A percentile compares a stretch with the other conserved stretches of the same genome.
These are phyloP conservation scores for Hysterium pulicare DNA, from an alignment of 2,329 filamentous ascomycete species.

Conservation along the genomic window DNA sequence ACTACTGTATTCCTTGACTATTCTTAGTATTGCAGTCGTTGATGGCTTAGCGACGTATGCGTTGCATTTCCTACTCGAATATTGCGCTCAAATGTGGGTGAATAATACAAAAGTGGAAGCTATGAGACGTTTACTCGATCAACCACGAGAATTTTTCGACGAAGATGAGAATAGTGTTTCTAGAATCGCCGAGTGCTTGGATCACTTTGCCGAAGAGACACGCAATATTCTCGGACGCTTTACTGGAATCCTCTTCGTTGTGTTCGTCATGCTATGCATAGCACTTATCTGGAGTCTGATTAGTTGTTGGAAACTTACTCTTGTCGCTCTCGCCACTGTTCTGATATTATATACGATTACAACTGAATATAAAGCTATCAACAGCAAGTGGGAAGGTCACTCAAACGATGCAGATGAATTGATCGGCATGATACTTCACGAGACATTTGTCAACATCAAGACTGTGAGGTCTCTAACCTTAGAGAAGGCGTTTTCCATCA, in stretches of 20 bases:
- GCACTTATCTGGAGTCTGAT: conserved; percentile 71
- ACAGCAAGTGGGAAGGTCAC: conserved; percentile 67
- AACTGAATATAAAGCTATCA: conserved; percentile 62
- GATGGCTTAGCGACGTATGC: conserved; percentile 65
- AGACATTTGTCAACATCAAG: conserved; percentile 75
- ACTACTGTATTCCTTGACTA: conserved; percentile 64
- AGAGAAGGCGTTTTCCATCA: conserved; percentile 66
- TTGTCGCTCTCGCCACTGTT: conserved; percentile 67
- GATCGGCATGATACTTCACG: conserved; percentile 63
- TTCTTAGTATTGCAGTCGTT: conserved; percentile 64
- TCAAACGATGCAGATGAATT: conserved; percentile 62
- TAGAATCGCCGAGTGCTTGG: conserved; percentile 67
- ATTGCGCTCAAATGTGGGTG: conserved; percentile 72
- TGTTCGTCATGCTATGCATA: conserved; percentile 63
- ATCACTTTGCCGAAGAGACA: conserved; percentile 84
- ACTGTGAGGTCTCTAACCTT: conserved; percentile 73
- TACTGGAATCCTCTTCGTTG: conserved; percentile 65
- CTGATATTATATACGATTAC: conserved; percentile 67
- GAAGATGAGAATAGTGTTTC: conserved; percentile 61
- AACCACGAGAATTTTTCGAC: conserved; percentile 78
- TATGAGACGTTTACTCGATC: conserved; percentile 66
- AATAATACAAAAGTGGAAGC: conserved; percentile 66
- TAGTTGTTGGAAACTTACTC: conserved; percentile 74
- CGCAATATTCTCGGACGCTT: conserved; percentile 78
- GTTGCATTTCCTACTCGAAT: conserved; percentile 70